Evolutionary conservation across 441 rosid species (phyloP).

Genomic region (Jatropha podagrica): DNA sequence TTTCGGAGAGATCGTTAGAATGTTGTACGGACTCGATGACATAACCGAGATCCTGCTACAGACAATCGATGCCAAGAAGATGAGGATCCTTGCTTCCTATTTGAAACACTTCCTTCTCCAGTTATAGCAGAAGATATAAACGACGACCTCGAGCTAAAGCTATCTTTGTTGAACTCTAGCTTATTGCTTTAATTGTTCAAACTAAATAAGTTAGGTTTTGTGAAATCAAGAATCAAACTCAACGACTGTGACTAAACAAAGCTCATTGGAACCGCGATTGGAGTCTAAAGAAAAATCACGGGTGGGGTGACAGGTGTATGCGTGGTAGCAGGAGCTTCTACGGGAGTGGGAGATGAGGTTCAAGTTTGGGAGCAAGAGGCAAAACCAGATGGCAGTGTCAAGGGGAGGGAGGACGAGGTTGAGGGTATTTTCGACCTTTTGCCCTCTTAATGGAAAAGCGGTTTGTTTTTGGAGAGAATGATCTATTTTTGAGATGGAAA

Average conservation of each 20-base stretch:
- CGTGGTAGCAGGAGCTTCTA: background rate
- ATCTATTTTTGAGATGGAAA: no score
- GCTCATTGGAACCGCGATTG: conserved; percentile 32
- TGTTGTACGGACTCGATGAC: conserved; percentile 49
- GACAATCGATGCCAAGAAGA: conserved; percentile 50
- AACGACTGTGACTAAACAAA: conserved; percentile 51
- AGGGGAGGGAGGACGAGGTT: conserved; percentile 31
- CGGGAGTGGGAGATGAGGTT: conserved; percentile 15
- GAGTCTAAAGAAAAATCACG: conserved; percentile 5
- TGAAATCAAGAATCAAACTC: conserved; percentile 78
- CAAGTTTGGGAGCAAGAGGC: conserved; percentile 20
- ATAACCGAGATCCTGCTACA: conserved; percentile 69
- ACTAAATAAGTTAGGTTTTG: conserved; percentile 54
- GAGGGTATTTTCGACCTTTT: conserved; percentile 1
- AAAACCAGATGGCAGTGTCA: conserved; percentile 21
- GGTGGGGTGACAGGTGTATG: conserved; percentile 16
- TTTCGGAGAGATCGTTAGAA: conserved; percentile 58
- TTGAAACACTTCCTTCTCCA: conserved; percentile 90
- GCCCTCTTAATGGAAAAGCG: no score
- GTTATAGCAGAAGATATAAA: conserved; percentile 81
- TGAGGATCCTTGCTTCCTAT: conserved; percentile 65
- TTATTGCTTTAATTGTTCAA: conserved; percentile 47
- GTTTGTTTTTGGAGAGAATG: no score
- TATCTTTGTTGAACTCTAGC: conserved; percentile 65
- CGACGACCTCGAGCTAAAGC: conserved; percentile 75